Evolutionary conservation across 2,329 filamentous ascomycete genomes (phyloP), one percentile per base, ranked within the genome.

Genomic region (Fusarium odoratissimum): DNA sequence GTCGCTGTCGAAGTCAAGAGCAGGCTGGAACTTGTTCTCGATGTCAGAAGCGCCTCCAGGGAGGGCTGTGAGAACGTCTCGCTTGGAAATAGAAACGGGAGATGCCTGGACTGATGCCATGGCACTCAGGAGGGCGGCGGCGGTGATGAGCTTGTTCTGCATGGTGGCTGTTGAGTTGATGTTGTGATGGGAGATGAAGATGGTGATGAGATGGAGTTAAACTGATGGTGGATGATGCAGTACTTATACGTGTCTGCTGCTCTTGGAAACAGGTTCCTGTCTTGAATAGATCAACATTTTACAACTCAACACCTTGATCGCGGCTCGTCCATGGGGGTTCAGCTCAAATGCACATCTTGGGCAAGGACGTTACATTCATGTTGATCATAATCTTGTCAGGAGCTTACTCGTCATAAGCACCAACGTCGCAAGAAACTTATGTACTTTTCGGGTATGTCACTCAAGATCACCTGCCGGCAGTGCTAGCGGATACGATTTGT

Each of bases 1-100:
- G 48, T 84, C 82, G 2, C 70, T 76, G 71, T 84, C 83, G 61
- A 82, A 84, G 74, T 84, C 82, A 7, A 83, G 75, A 13, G 77
- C 64, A 13, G 82, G 82, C 68, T 84, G 82, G 67, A 78, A 82
- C 58, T 76, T 76, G 41, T 79, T 74, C 62, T 83, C 82, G 33
- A 75, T 60, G 16, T 78, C 77, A 9, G 79, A 76, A 9, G 82
- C 82, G n/a, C 69, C 66, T 33, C 78, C 71, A 1, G 80, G 80
- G 3, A 84, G 76, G 12, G 81, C 76, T 2, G 74, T 69, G 46
- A 80, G 67, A 37, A 80, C 73, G 33, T 79, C 76, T 49, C 77
- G 66, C 65, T 76, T 67, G 25, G 69, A 41, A 7, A 58, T 33
- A 28, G 25, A 44, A n/a, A 67, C 61, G 3, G 75, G 73, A 16